These are phyloP conservation scores for Paramecium caudatum DNA, from an alignment of 73 alveolate genomes.

Conservation along the genomic window DNA sequence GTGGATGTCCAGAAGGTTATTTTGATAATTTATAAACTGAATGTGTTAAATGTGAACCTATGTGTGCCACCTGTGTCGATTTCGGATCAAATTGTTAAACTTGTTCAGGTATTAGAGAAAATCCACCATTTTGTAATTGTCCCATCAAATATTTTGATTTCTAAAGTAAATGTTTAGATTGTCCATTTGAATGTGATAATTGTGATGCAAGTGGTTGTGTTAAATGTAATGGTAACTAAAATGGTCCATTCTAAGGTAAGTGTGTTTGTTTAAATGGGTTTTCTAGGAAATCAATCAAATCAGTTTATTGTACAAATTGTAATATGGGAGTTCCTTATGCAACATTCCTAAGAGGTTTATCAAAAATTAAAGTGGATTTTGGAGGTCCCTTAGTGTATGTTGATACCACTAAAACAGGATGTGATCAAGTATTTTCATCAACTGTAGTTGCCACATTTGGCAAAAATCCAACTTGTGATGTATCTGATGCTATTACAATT, in stretches of 20 bases:
- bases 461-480: neutral
- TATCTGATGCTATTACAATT: neutral
- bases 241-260: slow-evolving; percentile 22
- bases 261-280: slow-evolving; percentile 17
- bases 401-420: neutral
- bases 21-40: neutral
- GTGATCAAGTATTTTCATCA: neutral
- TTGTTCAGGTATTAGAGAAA: slow-evolving; percentile 43
- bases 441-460: neutral
- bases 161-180: neutral
- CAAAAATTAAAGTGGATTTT: neutral
- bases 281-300: neutral
- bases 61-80: slow-evolving; percentile 24
- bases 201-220: slow-evolving; percentile 50
- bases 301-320: slow-evolving; percentile 24
- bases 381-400: slow-evolving; percentile 8
- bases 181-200: neutral
- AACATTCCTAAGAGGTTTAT: neutral
- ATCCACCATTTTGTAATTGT: slow-evolving; percentile 35
- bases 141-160: slow-evolving; percentile 5
- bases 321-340: slow-evolving; percentile 44
- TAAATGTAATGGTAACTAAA: slow-evolving; percentile 4
- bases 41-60: neutral
- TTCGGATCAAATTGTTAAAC: neutral
- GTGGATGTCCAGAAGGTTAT: neutral